Base-by-base conservation (phyloP, 257 asterid species). In the Scutellaria barbata region DNA sequence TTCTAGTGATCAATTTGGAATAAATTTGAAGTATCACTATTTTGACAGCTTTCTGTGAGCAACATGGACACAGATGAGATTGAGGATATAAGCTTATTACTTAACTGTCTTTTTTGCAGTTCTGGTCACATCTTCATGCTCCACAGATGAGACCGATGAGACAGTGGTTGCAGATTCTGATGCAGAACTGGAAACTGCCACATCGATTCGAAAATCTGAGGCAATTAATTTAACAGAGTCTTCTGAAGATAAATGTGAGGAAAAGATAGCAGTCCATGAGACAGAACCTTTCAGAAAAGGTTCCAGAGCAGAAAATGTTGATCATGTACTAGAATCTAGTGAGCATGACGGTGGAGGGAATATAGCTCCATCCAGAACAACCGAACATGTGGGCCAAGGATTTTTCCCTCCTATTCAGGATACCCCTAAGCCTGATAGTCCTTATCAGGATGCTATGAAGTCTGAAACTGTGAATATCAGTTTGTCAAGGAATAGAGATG, bases 101-200 rank as follows among this genome's bases (percentile, higher is more conserved):
- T 40, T 17, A 68, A 58, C 48, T 66, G 30, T 56, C 33, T 20
- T 46, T 63, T 76, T 74, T 75, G 90, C 90, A 92, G 98, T 83
- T 78, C 74, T 83, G 73, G 87, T 95, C 73, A 74, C 96, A 5
- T 95, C 99, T 57, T 95, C 99, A 57, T 92, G 98, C 84, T 92
- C 99, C 75, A 89, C 99, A 13, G 98, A 89, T 39, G 99, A 87
- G 82, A 89, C 99, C 11, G 98, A 89, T 39, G 99, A 87, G 82
- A 95, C 98, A 0, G 96, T 95, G 63, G 99, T 95, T 57, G 95
- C 98, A 54, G 99, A 92, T 73, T 95, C 99, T 62, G 98, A 95
- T 66, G 80, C 72, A 62, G 99, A 95, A 79, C 20, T 82, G 83
- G 99, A 89, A 87, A 85, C 86, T 68, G 88, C 88, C 66, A 82